Base-by-base conservation (phyloP, 1,284 basidiomycete genomes). In the Inonotus obliquus region DNA sequence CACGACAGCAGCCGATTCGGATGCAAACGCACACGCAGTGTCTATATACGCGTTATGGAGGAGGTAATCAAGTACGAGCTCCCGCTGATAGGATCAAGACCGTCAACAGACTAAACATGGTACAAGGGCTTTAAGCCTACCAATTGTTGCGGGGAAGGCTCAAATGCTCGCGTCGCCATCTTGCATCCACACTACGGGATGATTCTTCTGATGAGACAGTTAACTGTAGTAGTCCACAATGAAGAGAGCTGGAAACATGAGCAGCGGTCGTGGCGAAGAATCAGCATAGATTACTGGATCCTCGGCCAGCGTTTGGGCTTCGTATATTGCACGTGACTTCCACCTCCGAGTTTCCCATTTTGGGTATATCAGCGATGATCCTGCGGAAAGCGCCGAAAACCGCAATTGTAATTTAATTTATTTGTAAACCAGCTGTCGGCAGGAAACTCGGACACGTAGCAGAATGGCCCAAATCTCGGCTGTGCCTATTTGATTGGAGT, bases 61-160 rank as follows among this genome's bases (percentile, higher is more conserved):
- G 2, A 95, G 80, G 69, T 94, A 95, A 68, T 94, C 88, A 53
- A 94, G 76, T 6, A 95, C 87, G 45, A 95, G 75, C n/a, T 81
- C 74, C 54, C 86, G 83, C 89, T 91, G 54, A 51, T 2, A 57
- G 25, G 11, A 49, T 27, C 6, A 19, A 38, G 23, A 23, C 27
- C 25, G 48, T 49, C 23, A 10, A 23, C 21, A 25, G 9, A 19
- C 27, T 35, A 25, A 19, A 7, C 14, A 1, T 23, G 32, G 32
- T 1, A n/a, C 10, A 14, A 37, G 9, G 19, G 11, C 32, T 41
- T 11, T 14, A 23, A 48, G 21, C 56, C 37, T 19, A 58, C 56
- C 56, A 58, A 25, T 7, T 27, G 47, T 49, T 58, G 56, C 45
- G 45, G 47, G 6, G 56, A 49, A 14, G 56, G 56, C 56, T 58